Conservation (phyloP, 306 rosid genomes). For the Quercus cerris region DNA sequence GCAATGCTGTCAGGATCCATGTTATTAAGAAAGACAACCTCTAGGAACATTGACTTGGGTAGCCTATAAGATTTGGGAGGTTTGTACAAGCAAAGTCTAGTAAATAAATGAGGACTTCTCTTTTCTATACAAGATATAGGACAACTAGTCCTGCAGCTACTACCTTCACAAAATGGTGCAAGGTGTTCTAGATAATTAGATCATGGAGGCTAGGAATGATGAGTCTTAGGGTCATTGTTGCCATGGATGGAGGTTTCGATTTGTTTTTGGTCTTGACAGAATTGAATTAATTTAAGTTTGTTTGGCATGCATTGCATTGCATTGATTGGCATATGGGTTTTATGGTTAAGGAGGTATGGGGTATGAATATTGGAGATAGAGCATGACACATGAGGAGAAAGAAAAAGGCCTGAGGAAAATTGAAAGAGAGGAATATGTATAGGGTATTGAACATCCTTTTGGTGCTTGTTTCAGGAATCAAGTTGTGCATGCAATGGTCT, state of each 20-base stretch:
- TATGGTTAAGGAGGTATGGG: too few species aligned
- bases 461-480: conserved; percentile 26
- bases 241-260: neutral
- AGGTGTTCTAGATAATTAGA: conserved; percentile 5
- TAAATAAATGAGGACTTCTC: conserved; percentile 35
- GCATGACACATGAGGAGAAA: too few species aligned
- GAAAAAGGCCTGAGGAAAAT: too few species aligned
- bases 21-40: neutral
- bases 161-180: conserved; percentile 6
- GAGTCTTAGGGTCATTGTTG: conserved; percentile 4
- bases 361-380: too few species aligned
- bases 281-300: too few species aligned
- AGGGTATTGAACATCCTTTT: conserved; percentile 17
- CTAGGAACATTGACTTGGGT: conserved; percentile 42
- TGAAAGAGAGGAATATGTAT: conserved; percentile 4
- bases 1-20: too few species aligned
- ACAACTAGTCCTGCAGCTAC: conserved; percentile 13
- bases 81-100: conserved; percentile 35
- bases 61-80: conserved; percentile 39
- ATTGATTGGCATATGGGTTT: too few species aligned
- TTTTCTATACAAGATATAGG: conserved; percentile 32
- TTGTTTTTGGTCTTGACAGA: too few species aligned
- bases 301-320: neutral
- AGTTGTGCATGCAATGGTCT: conserved; percentile 1
- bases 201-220: conserved; percentile 8